Evolutionary conservation across 495 filamentous ascomycete genomes (phyloP).

Genomic region (Aspergillus carlsbadensis): DNA sequence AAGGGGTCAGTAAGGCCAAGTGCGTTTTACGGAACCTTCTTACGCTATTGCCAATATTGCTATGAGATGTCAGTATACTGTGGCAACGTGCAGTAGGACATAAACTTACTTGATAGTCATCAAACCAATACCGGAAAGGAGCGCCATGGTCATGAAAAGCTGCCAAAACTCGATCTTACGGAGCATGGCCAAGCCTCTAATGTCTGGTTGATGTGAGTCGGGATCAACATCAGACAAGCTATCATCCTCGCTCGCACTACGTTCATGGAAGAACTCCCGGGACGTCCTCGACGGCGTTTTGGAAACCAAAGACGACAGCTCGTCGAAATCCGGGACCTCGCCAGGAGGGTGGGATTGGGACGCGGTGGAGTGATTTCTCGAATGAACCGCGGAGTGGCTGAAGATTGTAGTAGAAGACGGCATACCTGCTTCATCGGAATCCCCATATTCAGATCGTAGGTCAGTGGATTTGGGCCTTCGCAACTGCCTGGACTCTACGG

Average conservation of each 20-base stretch:
- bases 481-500: constrained; percentile 56
- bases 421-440: constrained; percentile 67
- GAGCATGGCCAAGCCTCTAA: constrained; percentile 82
- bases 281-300: constrained; percentile 48
- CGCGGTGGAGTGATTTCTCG: constrained; percentile 34
- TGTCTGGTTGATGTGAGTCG: constrained; percentile 75
- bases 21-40: neutral
- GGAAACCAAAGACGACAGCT: constrained; percentile 83
- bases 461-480: constrained; percentile 61
- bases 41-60: constrained; percentile 94
- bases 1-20: constrained; percentile 13
- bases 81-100: neutral
- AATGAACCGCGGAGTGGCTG: constrained; percentile 30
- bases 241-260: constrained; percentile 34
- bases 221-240: constrained; percentile 35
- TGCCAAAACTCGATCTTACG: constrained; percentile 82
- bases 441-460: constrained; percentile 41
- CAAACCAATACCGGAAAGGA: constrained; percentile 87
- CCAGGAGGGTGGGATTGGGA: constrained; percentile 35
- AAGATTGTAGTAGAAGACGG: constrained; percentile 42
- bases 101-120: constrained; percentile 96
- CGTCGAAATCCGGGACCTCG: constrained; percentile 52
- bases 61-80: constrained; percentile 44
- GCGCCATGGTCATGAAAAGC: constrained; percentile 77
- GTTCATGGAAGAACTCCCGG: constrained; percentile 18